These are phyloP conservation scores for Carex myosuroides DNA, from an alignment of 176 grass and related monocot species.

Conservation along the genomic window DNA sequence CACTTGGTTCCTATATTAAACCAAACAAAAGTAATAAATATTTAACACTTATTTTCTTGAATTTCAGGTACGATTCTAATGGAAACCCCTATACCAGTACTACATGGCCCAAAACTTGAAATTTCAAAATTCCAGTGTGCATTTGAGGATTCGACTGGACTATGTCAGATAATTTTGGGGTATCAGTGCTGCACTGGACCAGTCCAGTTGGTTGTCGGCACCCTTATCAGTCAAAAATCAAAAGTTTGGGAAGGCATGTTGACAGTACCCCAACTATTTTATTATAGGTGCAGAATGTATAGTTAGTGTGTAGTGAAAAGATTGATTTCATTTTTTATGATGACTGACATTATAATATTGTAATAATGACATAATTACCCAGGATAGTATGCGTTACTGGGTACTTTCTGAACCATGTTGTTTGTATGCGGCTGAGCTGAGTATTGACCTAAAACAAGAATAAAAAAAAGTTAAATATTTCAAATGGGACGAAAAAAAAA, in stretches of 20 bases:
- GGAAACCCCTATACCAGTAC: not conserved
- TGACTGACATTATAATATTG: not conserved
- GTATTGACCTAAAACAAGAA: slow-evolving; percentile 28
- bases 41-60: not conserved
- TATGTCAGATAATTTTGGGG: not conserved
- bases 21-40: not conserved
- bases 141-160: not conserved
- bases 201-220: not conserved
- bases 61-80: not conserved
- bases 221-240: not conserved
- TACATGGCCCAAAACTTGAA: not conserved
- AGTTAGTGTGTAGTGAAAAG: not conserved
- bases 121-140: not conserved
- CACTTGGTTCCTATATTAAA: slow-evolving; percentile 32
- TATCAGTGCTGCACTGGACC: not conserved
- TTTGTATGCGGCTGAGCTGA: slow-evolving; percentile 28
- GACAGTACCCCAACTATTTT: not conserved
- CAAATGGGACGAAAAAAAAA: slow-evolving; percentile 9
- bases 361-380: slow-evolving; percentile 29
- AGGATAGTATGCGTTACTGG: slow-evolving; percentile 23
- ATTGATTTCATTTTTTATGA: not conserved
- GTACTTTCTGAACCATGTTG: slow-evolving; percentile 27
- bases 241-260: not conserved
- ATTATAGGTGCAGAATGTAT: not conserved
- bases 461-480: not conserved